Conservation (phyloP, 2,329 filamentous ascomycete genomes). For the Ophiocordyceps australis region DNA sequence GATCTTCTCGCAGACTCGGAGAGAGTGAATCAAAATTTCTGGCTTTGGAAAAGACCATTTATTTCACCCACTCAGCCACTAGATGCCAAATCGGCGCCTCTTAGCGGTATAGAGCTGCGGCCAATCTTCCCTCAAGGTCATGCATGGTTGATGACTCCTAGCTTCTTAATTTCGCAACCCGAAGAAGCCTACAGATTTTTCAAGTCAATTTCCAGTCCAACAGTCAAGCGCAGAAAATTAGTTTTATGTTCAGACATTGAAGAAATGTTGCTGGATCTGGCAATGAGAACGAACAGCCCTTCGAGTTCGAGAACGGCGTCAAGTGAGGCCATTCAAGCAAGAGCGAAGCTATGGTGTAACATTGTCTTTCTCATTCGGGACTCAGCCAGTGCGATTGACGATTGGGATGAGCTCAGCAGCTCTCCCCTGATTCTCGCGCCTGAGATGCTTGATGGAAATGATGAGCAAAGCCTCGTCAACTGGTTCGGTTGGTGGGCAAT, state of each 20-base stretch:
- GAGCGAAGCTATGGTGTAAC: too few relatives aligned
- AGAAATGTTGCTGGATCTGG: conserved; percentile 12
- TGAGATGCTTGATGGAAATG: conserved; percentile 30
- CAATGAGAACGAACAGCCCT: conserved; percentile 5
- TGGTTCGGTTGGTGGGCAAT: conserved; percentile 44
- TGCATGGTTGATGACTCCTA: conserved; percentile 20
- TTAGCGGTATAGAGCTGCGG: conserved; percentile 10
- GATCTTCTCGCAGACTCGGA: conserved; percentile 17
- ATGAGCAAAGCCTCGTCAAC: conserved; percentile 44
- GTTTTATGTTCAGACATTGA: conserved; percentile 11
- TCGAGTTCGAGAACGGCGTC: not conserved
- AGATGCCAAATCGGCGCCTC: too few relatives aligned
- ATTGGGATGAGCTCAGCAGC: too few relatives aligned
- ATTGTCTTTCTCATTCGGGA: too few relatives aligned
- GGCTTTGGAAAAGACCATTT: conserved; percentile 19
- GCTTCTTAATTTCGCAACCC: conserved; percentile 20
- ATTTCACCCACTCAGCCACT: too few relatives aligned
- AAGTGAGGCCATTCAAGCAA: not conserved
- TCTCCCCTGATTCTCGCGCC: conserved; percentile 26
- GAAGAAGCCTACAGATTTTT: conserved; percentile 14
- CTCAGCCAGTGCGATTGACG: too few relatives aligned
- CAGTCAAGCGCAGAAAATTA: conserved; percentile 11
- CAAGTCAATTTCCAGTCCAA: conserved; percentile 13
- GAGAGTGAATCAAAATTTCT: conserved; percentile 17
- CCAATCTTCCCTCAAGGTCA: conserved; percentile 13